phyloP scores from a whole-genome alignment of 1,284 basidiomycete genomes.

The Tilletia horrida region DNA sequence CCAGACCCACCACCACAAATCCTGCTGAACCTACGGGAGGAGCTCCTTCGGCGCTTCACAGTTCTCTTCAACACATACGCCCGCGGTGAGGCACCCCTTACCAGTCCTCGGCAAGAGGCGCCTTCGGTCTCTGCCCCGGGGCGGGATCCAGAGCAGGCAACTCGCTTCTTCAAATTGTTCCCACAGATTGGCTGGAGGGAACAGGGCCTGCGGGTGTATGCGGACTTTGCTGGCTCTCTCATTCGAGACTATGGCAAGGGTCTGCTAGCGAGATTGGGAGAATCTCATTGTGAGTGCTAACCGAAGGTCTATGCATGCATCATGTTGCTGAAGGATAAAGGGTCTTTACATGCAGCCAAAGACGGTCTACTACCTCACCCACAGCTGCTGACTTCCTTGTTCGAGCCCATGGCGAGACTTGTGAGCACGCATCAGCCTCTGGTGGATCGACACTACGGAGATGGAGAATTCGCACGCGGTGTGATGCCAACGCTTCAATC shows the following conservation, averaged over 20 bases:
- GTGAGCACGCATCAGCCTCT: slow-evolving; percentile 95
- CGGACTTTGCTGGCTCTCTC: slow-evolving; percentile 84
- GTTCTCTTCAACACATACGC: slow-evolving; percentile 76
- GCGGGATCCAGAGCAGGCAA: slow-evolving; percentile 65
- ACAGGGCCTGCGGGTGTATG: slow-evolving; percentile 92
- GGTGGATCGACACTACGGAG: slow-evolving; percentile 91
- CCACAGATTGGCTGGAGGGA: slow-evolving; percentile 75
- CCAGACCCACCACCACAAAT: slow-evolving; percentile 81
- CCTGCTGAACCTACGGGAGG: slow-evolving; percentile 70
- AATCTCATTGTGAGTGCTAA: slow-evolving; percentile 11
- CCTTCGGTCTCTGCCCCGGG: background rate
- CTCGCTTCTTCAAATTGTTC: slow-evolving; percentile 93
- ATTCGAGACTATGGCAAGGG: slow-evolving; percentile 58
- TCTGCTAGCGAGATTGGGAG: slow-evolving; percentile 32
- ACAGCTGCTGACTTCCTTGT: slow-evolving; percentile 67
- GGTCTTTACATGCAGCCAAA: background rate
- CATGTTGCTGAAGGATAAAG: too few species aligned
- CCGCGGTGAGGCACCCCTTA: slow-evolving; percentile 63
- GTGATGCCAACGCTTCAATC: slow-evolving; percentile 69
- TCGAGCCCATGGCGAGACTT: slow-evolving; percentile 91
- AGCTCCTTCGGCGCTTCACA: slow-evolving; percentile 74
- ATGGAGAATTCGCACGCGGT: slow-evolving; percentile 42
- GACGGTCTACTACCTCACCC: slow-evolving; percentile 23
- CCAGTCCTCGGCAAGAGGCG: background rate
- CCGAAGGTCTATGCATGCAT: too few species aligned